These are phyloP conservation scores for Multifurca ochricompacta DNA, from an alignment of 768 basidiomycete genomes.

Conservation along the genomic window DNA sequence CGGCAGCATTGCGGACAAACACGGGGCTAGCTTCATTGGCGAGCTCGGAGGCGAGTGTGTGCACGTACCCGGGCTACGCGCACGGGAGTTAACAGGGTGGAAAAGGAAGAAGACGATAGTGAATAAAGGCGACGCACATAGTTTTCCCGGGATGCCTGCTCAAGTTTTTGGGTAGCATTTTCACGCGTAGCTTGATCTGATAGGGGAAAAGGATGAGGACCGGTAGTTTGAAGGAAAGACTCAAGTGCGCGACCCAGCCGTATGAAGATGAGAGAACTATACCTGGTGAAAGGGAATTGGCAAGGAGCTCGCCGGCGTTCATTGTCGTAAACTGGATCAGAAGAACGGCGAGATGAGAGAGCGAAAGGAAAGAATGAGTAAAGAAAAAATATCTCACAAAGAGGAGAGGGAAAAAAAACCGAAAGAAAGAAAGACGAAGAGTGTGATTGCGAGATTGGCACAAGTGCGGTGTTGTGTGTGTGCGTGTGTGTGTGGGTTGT, in stretches of 20 bases:
- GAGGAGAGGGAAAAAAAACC: neutral
- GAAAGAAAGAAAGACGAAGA: neutral
- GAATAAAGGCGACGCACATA: slow-evolving; percentile 52
- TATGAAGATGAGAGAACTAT: slow-evolving; percentile 27
- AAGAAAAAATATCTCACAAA: neutral
- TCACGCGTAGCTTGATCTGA: slow-evolving; percentile 86
- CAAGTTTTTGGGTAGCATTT: slow-evolving; percentile 84
- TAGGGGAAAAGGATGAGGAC: slow-evolving; percentile 18
- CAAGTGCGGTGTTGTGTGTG: neutral
- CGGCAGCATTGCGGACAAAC: slow-evolving; percentile 90
- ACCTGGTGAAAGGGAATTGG: slow-evolving; percentile 90
- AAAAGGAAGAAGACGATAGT: slow-evolving; percentile 12
- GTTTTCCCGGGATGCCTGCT: slow-evolving; percentile 78
- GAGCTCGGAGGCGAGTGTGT: slow-evolving; percentile 81
- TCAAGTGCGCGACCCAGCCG: slow-evolving; percentile 23
- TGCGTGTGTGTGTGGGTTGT: neutral
- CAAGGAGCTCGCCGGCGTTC: slow-evolving; percentile 87
- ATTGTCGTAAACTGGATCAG: slow-evolving; percentile 40
- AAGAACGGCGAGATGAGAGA: neutral
- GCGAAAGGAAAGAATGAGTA: slow-evolving; percentile 2
- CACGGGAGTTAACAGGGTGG: slow-evolving; percentile 10
- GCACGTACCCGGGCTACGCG: slow-evolving; percentile 82
- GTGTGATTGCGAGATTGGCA: neutral
- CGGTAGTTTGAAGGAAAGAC: slow-evolving; percentile 19
- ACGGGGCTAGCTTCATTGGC: slow-evolving; percentile 61